Conservation (phyloP, 306 rosid genomes). For the Prunus padus region DNA sequence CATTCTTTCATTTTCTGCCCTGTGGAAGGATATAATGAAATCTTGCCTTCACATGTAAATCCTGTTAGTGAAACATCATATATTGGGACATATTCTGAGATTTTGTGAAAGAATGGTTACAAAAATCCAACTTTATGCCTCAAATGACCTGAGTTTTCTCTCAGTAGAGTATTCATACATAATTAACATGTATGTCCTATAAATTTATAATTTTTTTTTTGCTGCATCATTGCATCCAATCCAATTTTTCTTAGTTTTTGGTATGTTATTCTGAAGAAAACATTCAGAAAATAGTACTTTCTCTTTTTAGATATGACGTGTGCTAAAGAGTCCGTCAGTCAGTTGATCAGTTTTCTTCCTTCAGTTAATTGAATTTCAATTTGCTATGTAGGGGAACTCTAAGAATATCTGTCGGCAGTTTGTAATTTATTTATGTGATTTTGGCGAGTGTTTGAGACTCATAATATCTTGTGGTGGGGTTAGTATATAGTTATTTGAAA, state of each 20-base stretch:
- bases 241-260: neutral
- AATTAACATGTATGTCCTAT: neutral
- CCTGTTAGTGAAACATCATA: neutral
- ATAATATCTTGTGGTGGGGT: neutral
- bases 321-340: neutral
- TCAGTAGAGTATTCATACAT: neutral
- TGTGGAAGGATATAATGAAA: neutral
- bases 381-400: neutral
- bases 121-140: neutral
- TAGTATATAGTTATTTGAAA: neutral
- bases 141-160: neutral
- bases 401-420: neutral
- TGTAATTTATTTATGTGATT: neutral
- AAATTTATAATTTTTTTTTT: too few species aligned
- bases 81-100: neutral
- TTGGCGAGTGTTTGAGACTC: neutral
- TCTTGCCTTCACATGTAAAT: neutral
- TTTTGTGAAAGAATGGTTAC: neutral
- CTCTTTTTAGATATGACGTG: neutral
- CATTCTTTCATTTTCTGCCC: neutral
- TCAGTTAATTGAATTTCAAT: neutral
- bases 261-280: neutral
- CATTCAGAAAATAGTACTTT: neutral
- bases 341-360: neutral
- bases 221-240: neutral